Percentiles rank a stretch among this genome's conserved stretches.
These are phyloP conservation scores for Suillus luteus DNA, from an alignment of 768 basidiomycete species.

Conservation along the genomic window DNA sequence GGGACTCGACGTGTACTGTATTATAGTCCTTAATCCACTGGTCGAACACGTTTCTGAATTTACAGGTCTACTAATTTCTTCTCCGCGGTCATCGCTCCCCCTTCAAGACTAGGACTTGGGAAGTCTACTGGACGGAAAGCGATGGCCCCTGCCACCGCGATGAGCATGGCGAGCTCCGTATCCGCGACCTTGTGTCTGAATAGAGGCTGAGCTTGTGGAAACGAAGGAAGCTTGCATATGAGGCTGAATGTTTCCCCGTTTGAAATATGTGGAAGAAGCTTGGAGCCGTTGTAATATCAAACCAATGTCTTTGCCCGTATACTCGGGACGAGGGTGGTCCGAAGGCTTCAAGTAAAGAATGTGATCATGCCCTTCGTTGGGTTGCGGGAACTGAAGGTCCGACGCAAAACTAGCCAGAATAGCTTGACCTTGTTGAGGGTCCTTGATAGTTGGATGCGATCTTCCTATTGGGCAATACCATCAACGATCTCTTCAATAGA, in stretches of 20 bases:
- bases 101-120: slow-evolving; percentile 6
- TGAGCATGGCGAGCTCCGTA: slow-evolving; percentile 18
- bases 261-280: slow-evolving; percentile 27
- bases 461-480: slow-evolving; percentile 48
- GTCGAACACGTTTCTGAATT: neutral
- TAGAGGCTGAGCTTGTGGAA: slow-evolving; percentile 16
- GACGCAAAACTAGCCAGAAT: slow-evolving; percentile 67
- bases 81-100: neutral
- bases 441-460: slow-evolving; percentile 76
- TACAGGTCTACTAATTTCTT: neutral
- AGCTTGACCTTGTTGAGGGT: slow-evolving; percentile 54
- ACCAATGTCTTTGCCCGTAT: slow-evolving; percentile 53
- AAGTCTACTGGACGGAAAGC: slow-evolving; percentile 5
- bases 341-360: slow-evolving; percentile 43
- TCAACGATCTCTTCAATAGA: slow-evolving; percentile 17
- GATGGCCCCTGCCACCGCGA: slow-evolving; percentile 18
- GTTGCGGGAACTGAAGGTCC: slow-evolving; percentile 56
- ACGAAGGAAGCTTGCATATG: slow-evolving; percentile 15
- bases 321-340: slow-evolving; percentile 44
- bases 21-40: neutral
- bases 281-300: slow-evolving; percentile 53
- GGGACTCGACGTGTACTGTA: neutral
- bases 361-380: slow-evolving; percentile 67
- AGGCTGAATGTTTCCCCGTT: slow-evolving; percentile 12
- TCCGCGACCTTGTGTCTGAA: slow-evolving; percentile 23